Evolutionary conservation across 1,284 basidiomycete genomes (phyloP).

Genomic region (Irpex sp.): DNA sequence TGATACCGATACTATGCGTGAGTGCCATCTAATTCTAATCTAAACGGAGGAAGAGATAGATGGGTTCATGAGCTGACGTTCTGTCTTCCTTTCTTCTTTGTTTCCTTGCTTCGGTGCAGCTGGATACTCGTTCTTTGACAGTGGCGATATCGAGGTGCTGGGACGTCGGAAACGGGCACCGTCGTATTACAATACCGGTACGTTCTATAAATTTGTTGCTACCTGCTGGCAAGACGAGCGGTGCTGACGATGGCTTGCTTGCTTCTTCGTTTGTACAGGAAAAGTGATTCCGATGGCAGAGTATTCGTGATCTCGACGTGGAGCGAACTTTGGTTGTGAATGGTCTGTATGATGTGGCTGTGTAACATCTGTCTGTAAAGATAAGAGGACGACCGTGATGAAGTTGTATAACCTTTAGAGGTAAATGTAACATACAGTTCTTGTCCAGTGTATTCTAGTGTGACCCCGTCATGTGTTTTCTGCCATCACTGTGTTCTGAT

Average conservation of each 20-base stretch:
- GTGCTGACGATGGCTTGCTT: neutral
- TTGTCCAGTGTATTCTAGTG: no score
- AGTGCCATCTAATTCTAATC: constrained; percentile 29
- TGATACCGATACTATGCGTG: constrained; percentile 53
- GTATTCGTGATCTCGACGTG: constrained; percentile 26
- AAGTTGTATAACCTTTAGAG: no score
- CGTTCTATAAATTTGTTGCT: constrained; percentile 19
- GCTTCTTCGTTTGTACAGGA: constrained; percentile 27
- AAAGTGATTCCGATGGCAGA: constrained; percentile 48
- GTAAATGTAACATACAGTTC: no score
- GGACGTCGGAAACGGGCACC: constrained; percentile 50
- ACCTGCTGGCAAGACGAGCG: neutral
- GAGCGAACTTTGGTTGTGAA: no score
- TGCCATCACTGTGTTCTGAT: no score
- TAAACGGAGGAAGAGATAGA: no score
- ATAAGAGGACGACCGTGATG: no score
- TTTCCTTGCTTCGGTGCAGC: constrained; percentile 36
- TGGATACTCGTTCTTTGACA: constrained; percentile 88
- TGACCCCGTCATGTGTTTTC: no score
- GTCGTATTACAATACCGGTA: constrained; percentile 57
- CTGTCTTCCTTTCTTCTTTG: constrained; percentile 7
- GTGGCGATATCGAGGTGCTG: constrained; percentile 61
- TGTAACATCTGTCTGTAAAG: no score
- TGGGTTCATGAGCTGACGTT: neutral
- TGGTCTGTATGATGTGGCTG: neutral